phyloP scores from a whole-genome alignment of 345 rosid genomes.

The Heritiera fomes region DNA sequence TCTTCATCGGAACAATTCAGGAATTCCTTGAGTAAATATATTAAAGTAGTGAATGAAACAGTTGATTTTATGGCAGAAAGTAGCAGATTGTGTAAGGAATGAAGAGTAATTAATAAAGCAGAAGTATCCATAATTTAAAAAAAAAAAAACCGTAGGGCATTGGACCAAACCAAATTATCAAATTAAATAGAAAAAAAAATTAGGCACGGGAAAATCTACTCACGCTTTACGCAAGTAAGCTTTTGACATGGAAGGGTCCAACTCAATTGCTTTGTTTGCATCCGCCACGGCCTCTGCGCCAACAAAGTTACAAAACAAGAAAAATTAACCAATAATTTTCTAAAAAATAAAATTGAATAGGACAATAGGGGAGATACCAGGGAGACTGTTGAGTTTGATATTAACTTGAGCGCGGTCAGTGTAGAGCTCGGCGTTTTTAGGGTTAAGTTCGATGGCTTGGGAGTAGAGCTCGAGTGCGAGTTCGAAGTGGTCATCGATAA shows the following conservation, averaged over 20 bases:
- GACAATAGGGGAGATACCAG: constrained; percentile 44
- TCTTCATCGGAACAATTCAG: not conserved
- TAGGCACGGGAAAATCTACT: constrained; percentile 22
- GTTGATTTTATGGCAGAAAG: not conserved
- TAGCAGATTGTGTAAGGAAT: not conserved
- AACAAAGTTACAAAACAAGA: not conserved
- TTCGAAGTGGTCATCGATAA: constrained; percentile 88
- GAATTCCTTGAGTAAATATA: not conserved
- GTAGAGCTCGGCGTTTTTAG: constrained; percentile 63
- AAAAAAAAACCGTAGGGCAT: too few relatives aligned
- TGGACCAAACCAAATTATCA: not conserved
- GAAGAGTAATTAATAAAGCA: not conserved
- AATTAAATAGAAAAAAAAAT: not conserved
- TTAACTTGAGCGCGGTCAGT: constrained; percentile 95
- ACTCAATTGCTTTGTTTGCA: constrained; percentile 70
- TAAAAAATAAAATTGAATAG: not conserved
- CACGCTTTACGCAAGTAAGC: constrained; percentile 89
- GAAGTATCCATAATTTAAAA: not conserved
- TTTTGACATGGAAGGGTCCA: constrained; percentile 68
- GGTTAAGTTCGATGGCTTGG: constrained; percentile 66
- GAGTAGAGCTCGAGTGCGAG: constrained; percentile 77
- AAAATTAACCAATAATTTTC: not conserved
- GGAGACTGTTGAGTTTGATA: constrained; percentile 65
- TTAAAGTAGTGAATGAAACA: not conserved
- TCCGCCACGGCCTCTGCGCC: constrained; percentile 84